Base-by-base conservation (phyloP, 2,329 filamentous ascomycete genomes). In the Ceratocystis papillata region DNA sequence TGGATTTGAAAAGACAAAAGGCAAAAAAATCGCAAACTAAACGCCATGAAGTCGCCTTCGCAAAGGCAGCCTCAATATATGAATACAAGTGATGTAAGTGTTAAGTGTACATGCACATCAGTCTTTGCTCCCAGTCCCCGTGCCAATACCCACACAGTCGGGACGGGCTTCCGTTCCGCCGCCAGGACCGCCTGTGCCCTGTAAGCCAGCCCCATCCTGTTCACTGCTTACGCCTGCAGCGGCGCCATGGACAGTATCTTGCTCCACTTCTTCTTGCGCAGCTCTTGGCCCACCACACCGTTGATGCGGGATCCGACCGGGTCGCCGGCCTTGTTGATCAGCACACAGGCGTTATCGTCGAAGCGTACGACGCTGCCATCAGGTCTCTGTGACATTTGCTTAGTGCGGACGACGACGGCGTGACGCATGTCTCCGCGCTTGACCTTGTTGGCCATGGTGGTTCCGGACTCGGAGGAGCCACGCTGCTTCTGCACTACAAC, bases 191-290 rank as follows among this genome's bases (percentile, higher is more conserved):
- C 33, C 33, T 12, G 3, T 10, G 33, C 8, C 33, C 8, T 8
- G 30, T 8, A 6, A 6, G 33, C 33, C 33, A 37, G 33, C 37
- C 37, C 8, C 37, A 12, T 41, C n/a, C 17, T 7, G 30, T 10
- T 20, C 57, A 10, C 30, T 20, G 10, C 65, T 71, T 77, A 84
- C 46, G 79, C 82, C 72, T 84, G 80, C 77, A 82, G 81, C 25
- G 94, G 93, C 65, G 94, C 94, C 82, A 99, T 84, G 71, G 90
- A 96, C 74, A 99, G 77, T 72, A 99, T 97, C 84, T 97, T 99
- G 72, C 91, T 96, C 94, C 94, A 99, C 79, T 96, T 88, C 81
- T 89, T 94, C 74, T 89, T 85, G 75, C 89, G 86, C 76, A 99
- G 77, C 79, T 99, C 94, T 37, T 86, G 83, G 67, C 91, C 94